Percentiles rank a stretch among this genome's conserved stretches.
Evolutionary conservation across 2,329 filamentous ascomycete genomes (phyloP).

Genomic region (Cercospora berteroae): DNA sequence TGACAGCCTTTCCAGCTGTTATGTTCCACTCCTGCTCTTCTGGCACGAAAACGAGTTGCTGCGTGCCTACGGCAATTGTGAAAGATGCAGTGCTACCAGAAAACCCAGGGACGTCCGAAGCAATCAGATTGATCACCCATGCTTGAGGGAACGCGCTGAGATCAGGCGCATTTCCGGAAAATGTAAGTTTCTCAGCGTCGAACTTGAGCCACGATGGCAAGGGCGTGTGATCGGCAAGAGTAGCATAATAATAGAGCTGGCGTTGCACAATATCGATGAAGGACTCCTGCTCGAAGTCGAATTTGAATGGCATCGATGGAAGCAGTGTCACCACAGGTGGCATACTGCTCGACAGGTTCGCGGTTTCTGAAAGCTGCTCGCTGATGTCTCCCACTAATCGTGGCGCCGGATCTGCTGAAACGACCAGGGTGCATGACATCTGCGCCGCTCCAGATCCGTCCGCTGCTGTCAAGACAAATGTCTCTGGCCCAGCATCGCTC

Average conservation of each 20-base stretch:
- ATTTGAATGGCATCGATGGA: conserved; percentile 39
- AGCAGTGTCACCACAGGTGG: conserved; percentile 55
- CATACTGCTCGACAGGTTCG: conserved; percentile 52
- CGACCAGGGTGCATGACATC: conserved; percentile 68
- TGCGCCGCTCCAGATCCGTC: conserved; percentile 63
- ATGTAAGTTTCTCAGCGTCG: conserved; percentile 60
- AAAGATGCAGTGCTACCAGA: conserved; percentile 65
- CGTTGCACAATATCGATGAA: conserved; percentile 55
- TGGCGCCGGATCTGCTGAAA: conserved; percentile 60
- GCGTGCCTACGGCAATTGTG: conserved; percentile 68
- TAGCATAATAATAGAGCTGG: conserved; percentile 70
- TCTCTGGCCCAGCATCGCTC: conserved; percentile 56
- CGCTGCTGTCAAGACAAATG: conserved; percentile 66
- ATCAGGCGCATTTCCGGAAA: conserved; percentile 68
- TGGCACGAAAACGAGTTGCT: conserved; percentile 65
- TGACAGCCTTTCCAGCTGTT: conserved; percentile 35
- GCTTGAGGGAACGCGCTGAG: conserved; percentile 66
- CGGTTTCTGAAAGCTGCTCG: conserved; percentile 58
- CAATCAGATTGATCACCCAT: conserved; percentile 70
- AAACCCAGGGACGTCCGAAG: conserved; percentile 78
- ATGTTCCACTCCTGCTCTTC: conserved; percentile 49
- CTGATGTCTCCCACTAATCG: conserved; percentile 56
- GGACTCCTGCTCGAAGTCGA: conserved; percentile 51
- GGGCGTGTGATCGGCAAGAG: conserved; percentile 73
- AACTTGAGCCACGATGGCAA: conserved; percentile 85